phyloP scores from a whole-genome alignment of 2,329 filamentous ascomycete species.

The Fusarium nisikadoi region DNA sequence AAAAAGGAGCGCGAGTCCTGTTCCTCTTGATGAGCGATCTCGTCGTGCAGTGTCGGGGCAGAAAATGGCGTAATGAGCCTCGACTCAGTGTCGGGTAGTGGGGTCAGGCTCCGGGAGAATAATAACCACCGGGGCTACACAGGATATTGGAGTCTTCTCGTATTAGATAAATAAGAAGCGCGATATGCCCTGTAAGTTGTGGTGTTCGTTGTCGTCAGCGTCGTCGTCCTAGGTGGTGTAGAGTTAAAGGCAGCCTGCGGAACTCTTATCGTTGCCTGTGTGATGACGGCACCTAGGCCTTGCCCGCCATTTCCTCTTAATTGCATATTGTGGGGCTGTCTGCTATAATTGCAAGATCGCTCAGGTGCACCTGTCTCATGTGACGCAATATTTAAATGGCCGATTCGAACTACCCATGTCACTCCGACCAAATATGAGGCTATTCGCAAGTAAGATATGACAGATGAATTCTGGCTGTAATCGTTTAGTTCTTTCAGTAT shows the following conservation, averaged over 20 bases:
- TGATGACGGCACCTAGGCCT: constrained; percentile 48
- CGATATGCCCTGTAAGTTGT: not conserved
- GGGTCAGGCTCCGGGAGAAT: constrained; percentile 41
- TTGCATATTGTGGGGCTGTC: constrained; percentile 45
- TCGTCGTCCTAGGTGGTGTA: constrained; percentile 34
- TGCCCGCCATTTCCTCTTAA: constrained; percentile 13
- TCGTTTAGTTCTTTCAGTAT: not conserved
- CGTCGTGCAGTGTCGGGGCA: constrained; percentile 24
- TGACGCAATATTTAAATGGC: constrained; percentile 46
- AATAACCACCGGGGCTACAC: not conserved
- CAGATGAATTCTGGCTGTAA: not conserved
- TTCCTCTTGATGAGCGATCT: constrained; percentile 18
- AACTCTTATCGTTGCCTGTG: constrained; percentile 47
- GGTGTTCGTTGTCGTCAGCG: constrained; percentile 32
- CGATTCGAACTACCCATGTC: constrained; percentile 14
- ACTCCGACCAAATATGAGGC: constrained; percentile 17
- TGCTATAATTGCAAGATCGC: constrained; percentile 17
- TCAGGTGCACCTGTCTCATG: constrained; percentile 41
- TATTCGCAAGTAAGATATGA: constrained; percentile 9
- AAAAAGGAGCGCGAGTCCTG: constrained; percentile 23
- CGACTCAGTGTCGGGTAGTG: constrained; percentile 39
- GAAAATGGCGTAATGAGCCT: constrained; percentile 41
- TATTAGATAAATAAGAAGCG: not conserved
- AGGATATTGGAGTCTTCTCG: not conserved
- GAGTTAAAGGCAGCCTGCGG: constrained; percentile 38